These are phyloP conservation scores for Phycomyces nitens DNA, from an alignment of 192 early-diverging fungal species.

Conservation along the genomic window DNA sequence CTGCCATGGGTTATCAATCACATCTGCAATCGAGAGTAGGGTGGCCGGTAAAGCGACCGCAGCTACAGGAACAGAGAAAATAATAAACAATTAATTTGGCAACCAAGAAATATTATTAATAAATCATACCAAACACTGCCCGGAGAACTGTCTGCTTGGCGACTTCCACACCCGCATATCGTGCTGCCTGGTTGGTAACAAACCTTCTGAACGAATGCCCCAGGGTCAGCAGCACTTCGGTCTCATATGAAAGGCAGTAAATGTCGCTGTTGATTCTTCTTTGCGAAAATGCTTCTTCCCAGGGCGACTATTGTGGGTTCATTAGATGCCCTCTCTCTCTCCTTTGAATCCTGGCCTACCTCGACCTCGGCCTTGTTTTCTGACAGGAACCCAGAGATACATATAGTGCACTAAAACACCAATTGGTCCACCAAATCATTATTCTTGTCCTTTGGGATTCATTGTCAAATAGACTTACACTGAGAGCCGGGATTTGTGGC, in stretches of 20 bases:
- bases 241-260: constrained; percentile 51
- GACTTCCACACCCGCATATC: constrained; percentile 45
- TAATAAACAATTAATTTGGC: too few relatives aligned
- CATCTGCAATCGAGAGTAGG: constrained; percentile 49
- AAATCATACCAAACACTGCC: constrained; percentile 44
- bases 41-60: constrained; percentile 49
- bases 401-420: constrained; percentile 42
- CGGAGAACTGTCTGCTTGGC: constrained; percentile 49
- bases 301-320: constrained; percentile 36
- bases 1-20: constrained; percentile 62
- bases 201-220: constrained; percentile 50
- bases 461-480: constrained; percentile 29
- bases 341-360: constrained; percentile 10
- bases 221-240: constrained; percentile 37
- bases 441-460: neutral
- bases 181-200: constrained; percentile 46
- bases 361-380: constrained; percentile 33
- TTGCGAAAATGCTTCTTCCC: constrained; percentile 39
- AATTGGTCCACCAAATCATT: too few relatives aligned
- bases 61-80: constrained; percentile 11
- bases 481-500: constrained; percentile 50
- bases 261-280: constrained; percentile 35
- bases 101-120: too few relatives aligned
- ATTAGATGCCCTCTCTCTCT: neutral
- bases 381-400: constrained; percentile 56